phyloP scores from a whole-genome alignment of 345 rosid species.

The Sonneratia caseolaris region DNA sequence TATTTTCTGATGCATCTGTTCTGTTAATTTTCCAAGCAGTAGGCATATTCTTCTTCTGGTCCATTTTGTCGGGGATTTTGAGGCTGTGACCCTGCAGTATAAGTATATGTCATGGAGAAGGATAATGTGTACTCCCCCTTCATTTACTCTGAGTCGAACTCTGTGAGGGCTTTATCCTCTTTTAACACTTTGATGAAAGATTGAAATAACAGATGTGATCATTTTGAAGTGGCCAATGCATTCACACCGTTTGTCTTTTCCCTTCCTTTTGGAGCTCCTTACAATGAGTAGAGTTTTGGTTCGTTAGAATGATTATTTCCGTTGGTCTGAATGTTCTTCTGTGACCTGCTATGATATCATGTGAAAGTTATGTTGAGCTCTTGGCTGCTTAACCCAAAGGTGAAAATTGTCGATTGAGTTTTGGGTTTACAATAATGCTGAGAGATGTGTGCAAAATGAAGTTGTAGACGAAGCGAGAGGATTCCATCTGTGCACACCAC shows the following conservation, averaged over 20 bases:
- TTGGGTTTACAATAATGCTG: no score
- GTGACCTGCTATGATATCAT: no score
- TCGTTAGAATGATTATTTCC: no score
- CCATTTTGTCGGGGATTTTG: conserved; percentile 20
- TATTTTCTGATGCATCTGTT: conserved; percentile 1
- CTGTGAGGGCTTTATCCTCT: conserved; percentile 9
- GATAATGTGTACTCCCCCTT: conserved; percentile 13
- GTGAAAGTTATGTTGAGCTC: no score
- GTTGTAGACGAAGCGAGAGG: no score
- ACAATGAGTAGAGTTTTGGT: not conserved
- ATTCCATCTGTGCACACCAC: no score
- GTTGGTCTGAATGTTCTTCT: no score
- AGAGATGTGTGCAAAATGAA: no score
- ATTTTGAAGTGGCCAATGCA: conserved; percentile 1
- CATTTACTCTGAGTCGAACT: conserved; percentile 1
- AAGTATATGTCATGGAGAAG: not conserved
- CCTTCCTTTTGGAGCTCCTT: not conserved
- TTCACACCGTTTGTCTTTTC: not conserved
- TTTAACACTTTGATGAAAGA: conserved; percentile 24
- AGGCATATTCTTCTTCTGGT: conserved; percentile 26
- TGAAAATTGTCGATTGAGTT: no score
- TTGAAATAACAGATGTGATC: conserved; percentile 14
- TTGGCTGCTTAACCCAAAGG: no score
- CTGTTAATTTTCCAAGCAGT: conserved; percentile 9
- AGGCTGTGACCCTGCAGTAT: conserved; percentile 7